Percentiles rank a stretch among this genome's conserved stretches.
Evolutionary conservation across 257 asterid species (phyloP).

Genomic region (Fraxinus pennsylvanica): DNA sequence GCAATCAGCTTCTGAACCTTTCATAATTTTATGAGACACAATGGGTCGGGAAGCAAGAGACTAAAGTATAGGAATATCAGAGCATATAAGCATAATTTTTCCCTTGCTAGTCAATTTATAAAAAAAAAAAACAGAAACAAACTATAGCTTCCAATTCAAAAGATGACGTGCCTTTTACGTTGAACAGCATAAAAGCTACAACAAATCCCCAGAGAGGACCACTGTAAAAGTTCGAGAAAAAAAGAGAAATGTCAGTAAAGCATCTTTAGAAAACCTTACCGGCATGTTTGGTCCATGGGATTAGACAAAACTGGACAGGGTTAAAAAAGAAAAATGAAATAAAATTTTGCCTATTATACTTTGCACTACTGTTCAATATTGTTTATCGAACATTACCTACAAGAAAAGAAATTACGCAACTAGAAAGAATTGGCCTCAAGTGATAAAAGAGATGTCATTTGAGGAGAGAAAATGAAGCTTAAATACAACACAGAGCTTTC

Average conservation of each 20-base stretch:
- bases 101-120: neutral
- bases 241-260: conserved; percentile 27
- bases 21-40: neutral
- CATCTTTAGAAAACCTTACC: neutral
- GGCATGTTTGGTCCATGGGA: neutral
- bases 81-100: neutral
- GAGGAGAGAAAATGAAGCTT: neutral
- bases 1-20: conserved; percentile 19
- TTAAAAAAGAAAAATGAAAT: too few species aligned
- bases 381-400: neutral
- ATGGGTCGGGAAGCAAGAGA: conserved; percentile 16
- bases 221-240: conserved; percentile 45
- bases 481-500: neutral
- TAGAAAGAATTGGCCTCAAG: neutral
- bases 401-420: neutral
- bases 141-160: conserved; percentile 6
- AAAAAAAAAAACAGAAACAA: neutral
- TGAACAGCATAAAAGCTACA: conserved; percentile 91
- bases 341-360: neutral
- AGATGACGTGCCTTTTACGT: conserved; percentile 64
- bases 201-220: conserved; percentile 99
- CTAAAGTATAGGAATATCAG: neutral
- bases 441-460: neutral
- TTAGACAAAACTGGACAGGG: neutral
- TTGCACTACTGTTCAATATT: neutral